Base-by-base conservation (phyloP, 2,329 filamentous ascomycete genomes). In the Neofusicoccum sp. region DNA sequence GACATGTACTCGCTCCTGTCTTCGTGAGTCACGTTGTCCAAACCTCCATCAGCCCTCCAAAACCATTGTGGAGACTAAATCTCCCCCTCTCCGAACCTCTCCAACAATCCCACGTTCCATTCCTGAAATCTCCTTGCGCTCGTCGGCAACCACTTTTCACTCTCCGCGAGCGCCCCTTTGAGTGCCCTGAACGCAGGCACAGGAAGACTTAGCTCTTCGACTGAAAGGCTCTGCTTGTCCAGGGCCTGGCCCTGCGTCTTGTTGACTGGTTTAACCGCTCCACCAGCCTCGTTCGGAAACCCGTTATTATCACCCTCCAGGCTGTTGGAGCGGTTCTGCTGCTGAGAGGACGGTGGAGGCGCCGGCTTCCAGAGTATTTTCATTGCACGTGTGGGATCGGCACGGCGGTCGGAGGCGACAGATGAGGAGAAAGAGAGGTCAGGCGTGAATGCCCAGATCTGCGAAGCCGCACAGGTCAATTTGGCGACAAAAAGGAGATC, bases 21-120 rank as follows among this genome's bases (percentile, higher is more conserved):
- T n/a, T n/a, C n/a, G n/a, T 40, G 11, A 4, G n/a, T 14, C 12
- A 6, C 36, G n/a, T n/a, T n/a, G n/a, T n/a, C n/a, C n/a, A n/a
- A n/a, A n/a, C n/a, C n/a, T n/a, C n/a, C n/a, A n/a, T n/a, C 12
- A 16, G n/a, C 11, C 4, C 7, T n/a, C 36, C 14, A 6, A 40
- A 16, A 40, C 36, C 4, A 6, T 16, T n/a, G n/a, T n/a, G n/a
- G n/a, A 6, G 9, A 28, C 16, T 51, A 34, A 12, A 58, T 38
- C 26, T 71, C 69, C 6, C 63, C 64, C 9, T 65, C 64, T 61
- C 77, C 72, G 73, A 82, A 87, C 62, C 82, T 76, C 64, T 82
- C 79, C 62, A 91, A 68, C 16, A 91, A 70, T 1, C 86, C 87
- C 4, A 91, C 85, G 28, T 81, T 80, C 88, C 88, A 91, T n/a